Percentiles rank a stretch among this genome's conserved stretches.
These are phyloP conservation scores for Solanum tarapatanum DNA, from an alignment of 257 asterid species.

Conservation along the genomic window DNA sequence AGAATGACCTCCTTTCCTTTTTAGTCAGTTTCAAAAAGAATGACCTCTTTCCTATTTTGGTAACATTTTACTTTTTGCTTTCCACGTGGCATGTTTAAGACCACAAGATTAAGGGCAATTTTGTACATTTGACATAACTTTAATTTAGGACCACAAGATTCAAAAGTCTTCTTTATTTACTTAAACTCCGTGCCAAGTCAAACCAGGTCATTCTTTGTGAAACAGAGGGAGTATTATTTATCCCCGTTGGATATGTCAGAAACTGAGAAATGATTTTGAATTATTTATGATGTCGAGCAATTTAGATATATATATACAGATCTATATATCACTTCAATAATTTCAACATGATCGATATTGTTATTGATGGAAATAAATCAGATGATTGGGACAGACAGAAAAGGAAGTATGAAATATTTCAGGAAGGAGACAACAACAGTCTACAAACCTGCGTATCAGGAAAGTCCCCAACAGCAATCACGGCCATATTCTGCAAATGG, in stretches of 20 bases:
- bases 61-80: too few species aligned
- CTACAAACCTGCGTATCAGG: conserved; percentile 66
- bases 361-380: background rate
- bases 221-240: background rate
- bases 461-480: conserved; percentile 91
- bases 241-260: background rate
- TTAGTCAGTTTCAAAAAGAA: too few species aligned
- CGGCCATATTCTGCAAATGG: conserved; percentile 79
- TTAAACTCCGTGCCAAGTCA: too few species aligned
- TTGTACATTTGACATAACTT: too few species aligned
- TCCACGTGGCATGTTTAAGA: too few species aligned
- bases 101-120: too few species aligned
- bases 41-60: too few species aligned
- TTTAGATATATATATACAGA: background rate
- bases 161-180: too few species aligned
- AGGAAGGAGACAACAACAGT: background rate
- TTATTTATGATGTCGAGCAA: background rate
- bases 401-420: background rate
- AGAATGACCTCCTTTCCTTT: too few species aligned
- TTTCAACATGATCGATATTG: background rate
- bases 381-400: background rate
- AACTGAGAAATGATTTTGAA: background rate
- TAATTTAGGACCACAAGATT: too few species aligned
- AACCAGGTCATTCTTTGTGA: too few species aligned
- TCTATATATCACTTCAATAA: background rate